Evolutionary conservation across 2,329 filamentous ascomycete species (phyloP), one percentile per base, ranked within the genome.

Genomic region (Colletotrichum gloeosporioides): DNA sequence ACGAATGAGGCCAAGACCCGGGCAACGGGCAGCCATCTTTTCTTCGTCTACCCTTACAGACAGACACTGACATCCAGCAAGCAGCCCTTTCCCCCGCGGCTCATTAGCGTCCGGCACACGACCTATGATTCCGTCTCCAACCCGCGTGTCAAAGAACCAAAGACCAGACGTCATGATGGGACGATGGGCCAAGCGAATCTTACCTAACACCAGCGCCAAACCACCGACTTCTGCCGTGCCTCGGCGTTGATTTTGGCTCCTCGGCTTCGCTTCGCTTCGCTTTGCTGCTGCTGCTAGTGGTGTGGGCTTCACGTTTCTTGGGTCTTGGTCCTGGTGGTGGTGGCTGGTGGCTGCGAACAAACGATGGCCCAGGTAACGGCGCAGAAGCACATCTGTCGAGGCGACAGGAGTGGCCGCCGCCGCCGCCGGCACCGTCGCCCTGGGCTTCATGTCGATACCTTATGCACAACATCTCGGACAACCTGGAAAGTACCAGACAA

Each of bases 381-480:
- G 34, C 34, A 18, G 39, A 53, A 53, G 25, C 63, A 66, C 10
- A n/a, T 49, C 39, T 36, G 16, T 49, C 31, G 63, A 31, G 22
- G 22, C 34, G 34, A 44, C 22, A 66, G 39, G n/a, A 31, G 63
- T 66, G 36, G n/a, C 61, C 68, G 49, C 15, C 61, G 57, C 13
- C 59, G 61, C 63, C 73, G 27, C 61, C 69, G 53, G 16, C 62
- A 66, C 55, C 73, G 39, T 71, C 59, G 63, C 61, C 69, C 34
- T 29, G 69, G 63, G 49, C 70, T 44, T 76, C 55, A 16, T 49
- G 69, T 63, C 69, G 53, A 68, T 55, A 49, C 39, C 39, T 49
- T 49, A 76, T 76, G 73, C 73, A 73, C 55, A 76, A 62, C 73
- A 76, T 73, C 57, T 36, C 61, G n/a, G 63, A 73, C 69, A 73